phyloP scores from a whole-genome alignment of 2,329 filamentous ascomycete genomes.

The Ceratocystis destructans region DNA sequence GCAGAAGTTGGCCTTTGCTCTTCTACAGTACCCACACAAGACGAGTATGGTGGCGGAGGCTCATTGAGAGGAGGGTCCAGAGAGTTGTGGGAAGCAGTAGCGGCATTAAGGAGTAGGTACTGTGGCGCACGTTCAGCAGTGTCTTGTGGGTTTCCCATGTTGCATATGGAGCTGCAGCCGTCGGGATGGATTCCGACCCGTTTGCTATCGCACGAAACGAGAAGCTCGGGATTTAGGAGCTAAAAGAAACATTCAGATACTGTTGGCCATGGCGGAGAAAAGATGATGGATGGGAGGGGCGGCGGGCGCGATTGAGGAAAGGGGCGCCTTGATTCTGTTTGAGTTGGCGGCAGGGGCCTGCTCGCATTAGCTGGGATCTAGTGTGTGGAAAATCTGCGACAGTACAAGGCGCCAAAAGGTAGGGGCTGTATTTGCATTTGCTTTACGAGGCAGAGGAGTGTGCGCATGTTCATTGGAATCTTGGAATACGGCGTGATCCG shows the following conservation, averaged over 20 bases:
- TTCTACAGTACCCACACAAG: not conserved
- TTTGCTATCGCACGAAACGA: not conserved
- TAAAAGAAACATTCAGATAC: not conserved
- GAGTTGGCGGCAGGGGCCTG: not conserved
- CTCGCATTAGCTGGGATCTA: not conserved
- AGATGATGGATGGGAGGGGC: not conserved
- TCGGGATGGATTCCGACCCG: not conserved
- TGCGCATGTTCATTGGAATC: not conserved
- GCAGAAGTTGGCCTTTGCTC: not conserved
- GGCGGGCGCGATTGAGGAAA: not conserved
- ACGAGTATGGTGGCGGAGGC: not conserved
- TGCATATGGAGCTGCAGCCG: not conserved
- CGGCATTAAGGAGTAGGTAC: not conserved
- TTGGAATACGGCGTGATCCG: not conserved
- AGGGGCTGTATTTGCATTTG: not conserved
- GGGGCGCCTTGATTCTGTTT: not conserved
- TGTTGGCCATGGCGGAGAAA: not conserved
- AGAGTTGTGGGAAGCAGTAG: not conserved
- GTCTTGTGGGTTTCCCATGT: not conserved
- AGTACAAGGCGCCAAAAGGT: not conserved
- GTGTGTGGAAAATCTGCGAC: not conserved
- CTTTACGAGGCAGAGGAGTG: not conserved
- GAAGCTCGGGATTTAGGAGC: not conserved
- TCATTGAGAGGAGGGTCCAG: not conserved
- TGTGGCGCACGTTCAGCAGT: not conserved